Evolutionary conservation across 148 eudicot genomes (phyloP).

Genomic region (Salicornia ramosissima): DNA sequence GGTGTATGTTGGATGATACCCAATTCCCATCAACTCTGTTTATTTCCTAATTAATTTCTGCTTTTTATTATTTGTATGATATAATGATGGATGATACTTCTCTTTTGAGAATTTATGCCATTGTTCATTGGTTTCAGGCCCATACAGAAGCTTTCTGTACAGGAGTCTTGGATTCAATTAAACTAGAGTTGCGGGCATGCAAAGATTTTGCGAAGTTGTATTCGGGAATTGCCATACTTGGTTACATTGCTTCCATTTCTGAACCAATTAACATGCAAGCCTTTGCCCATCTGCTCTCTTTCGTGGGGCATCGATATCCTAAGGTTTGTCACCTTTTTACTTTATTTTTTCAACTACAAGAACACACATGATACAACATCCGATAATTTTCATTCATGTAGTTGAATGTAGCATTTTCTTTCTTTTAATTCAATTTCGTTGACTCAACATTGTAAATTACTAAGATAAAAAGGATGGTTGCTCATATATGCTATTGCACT

Average conservation of each 20-base stretch:
- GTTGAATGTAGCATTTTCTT: background rate
- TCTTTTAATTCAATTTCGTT: background rate
- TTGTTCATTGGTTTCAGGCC: slow-evolving; percentile 42
- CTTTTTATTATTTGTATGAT: slow-evolving; percentile 7
- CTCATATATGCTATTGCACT: background rate
- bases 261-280: slow-evolving; percentile 60
- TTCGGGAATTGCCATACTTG: slow-evolving; percentile 88
- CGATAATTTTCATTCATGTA: too few species aligned
- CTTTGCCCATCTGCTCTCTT: slow-evolving; percentile 65
- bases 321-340: slow-evolving; percentile 56
- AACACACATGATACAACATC: too few species aligned
- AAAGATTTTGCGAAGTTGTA: slow-evolving; percentile 86
- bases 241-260: slow-evolving; percentile 71
- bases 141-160: slow-evolving; percentile 62
- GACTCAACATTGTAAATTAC: background rate
- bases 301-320: slow-evolving; percentile 88
- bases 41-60: background rate
- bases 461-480: background rate
- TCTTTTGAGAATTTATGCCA: slow-evolving; percentile 15
- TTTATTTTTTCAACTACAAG: too few species aligned
- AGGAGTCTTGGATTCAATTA: slow-evolving; percentile 63
- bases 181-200: slow-evolving; percentile 65
- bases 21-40: background rate
- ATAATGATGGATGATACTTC: slow-evolving; percentile 3
- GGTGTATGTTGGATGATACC: background rate